Percentiles rank a stretch among this genome's conserved stretches.
Conservation (phyloP, 2,329 filamentous ascomycete species). For the Aspergillus hortae region DNA sequence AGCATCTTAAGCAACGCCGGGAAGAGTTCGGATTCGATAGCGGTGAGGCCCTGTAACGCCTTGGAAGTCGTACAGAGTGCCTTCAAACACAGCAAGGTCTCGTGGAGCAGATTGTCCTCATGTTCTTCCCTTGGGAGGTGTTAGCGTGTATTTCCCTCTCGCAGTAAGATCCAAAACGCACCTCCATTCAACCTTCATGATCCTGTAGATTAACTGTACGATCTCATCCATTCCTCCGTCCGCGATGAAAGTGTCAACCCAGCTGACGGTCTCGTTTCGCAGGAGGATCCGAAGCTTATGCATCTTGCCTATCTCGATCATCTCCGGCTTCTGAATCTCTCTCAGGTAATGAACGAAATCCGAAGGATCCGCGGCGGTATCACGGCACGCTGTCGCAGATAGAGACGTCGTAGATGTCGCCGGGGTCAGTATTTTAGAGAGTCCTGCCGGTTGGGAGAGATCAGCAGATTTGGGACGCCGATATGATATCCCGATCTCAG, state of each 20-base stretch:
- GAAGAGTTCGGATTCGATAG: constrained; percentile 77
- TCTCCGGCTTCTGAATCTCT: constrained; percentile 75
- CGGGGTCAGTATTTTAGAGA: constrained; percentile 54
- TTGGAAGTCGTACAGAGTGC: constrained; percentile 87
- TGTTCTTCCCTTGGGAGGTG: constrained; percentile 71
- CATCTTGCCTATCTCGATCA: constrained; percentile 88
- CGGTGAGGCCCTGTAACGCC: constrained; percentile 75
- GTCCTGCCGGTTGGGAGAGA: constrained; percentile 57
- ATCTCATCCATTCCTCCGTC: constrained; percentile 92
- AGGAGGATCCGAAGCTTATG: constrained; percentile 88
- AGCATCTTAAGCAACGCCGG: constrained; percentile 82
- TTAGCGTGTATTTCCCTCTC: constrained; percentile 19
- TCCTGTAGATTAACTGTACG: constrained; percentile 79
- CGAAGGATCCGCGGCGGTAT: constrained; percentile 68
- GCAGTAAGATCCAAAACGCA: constrained; percentile 40
- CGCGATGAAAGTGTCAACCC: constrained; percentile 89
- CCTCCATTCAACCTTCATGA: constrained; percentile 96
- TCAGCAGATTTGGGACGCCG: constrained; percentile 71
- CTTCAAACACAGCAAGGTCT: constrained; percentile 89
- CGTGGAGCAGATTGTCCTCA: constrained; percentile 87
- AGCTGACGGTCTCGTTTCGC: constrained; percentile 90
- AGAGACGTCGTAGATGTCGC: constrained; percentile 51
- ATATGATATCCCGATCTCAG: constrained; percentile 61
- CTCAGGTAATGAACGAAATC: constrained; percentile 85
- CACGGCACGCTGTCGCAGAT: constrained; percentile 65